A percentile compares a stretch with the other conserved stretches of the same genome.
phyloP scores from a whole-genome alignment of 1,284 basidiomycete genomes.

The Anthracocystis walkeri region DNA sequence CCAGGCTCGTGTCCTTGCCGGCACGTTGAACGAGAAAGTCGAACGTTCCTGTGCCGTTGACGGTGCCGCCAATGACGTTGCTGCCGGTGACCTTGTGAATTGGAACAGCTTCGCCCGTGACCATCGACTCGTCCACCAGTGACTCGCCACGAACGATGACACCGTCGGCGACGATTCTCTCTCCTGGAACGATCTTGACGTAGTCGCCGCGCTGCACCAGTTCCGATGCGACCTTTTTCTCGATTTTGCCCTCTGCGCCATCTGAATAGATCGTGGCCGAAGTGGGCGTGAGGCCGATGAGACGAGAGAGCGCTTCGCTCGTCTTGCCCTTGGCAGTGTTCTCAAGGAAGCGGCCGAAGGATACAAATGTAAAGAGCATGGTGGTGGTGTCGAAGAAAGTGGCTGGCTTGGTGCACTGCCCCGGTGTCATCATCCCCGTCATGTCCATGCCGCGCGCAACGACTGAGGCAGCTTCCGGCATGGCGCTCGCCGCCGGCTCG shows the following conservation, averaged over 20 bases:
- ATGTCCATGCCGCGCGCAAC: conserved; percentile 24
- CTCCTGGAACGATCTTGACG: conserved; percentile 94
- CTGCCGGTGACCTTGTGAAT: conserved; percentile 85
- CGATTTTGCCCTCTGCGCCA: conserved; percentile 74
- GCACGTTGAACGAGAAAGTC: conserved; percentile 95
- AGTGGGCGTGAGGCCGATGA: conserved; percentile 92
- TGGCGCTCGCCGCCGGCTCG: conserved; percentile 2
- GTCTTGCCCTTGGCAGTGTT: conserved; percentile 97
- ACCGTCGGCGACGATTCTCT: conserved; percentile 96
- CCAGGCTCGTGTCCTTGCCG: conserved; percentile 92
- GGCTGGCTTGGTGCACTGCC: conserved; percentile 79
- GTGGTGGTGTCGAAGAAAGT: conserved; percentile 99
- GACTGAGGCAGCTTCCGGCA: conserved; percentile 5
- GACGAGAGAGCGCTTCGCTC: conserved; percentile 91
- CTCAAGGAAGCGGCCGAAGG: conserved; percentile 93
- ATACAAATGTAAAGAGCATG: conserved; percentile 98
- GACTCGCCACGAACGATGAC: conserved; percentile 86
- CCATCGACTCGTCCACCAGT: conserved; percentile 92
- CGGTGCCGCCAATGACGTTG: conserved; percentile 91
- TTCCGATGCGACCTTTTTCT: conserved; percentile 92
- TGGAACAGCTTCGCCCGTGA: conserved; percentile 95
- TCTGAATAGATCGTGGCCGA: conserved; percentile 93
- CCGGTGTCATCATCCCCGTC: conserved; percentile 47
- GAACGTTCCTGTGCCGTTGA: conserved; percentile 94
- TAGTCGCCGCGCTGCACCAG: conserved; percentile 93